Base-by-base conservation (phyloP, 1,139 yeast species). In the Lodderomyces beijingensis region DNA sequence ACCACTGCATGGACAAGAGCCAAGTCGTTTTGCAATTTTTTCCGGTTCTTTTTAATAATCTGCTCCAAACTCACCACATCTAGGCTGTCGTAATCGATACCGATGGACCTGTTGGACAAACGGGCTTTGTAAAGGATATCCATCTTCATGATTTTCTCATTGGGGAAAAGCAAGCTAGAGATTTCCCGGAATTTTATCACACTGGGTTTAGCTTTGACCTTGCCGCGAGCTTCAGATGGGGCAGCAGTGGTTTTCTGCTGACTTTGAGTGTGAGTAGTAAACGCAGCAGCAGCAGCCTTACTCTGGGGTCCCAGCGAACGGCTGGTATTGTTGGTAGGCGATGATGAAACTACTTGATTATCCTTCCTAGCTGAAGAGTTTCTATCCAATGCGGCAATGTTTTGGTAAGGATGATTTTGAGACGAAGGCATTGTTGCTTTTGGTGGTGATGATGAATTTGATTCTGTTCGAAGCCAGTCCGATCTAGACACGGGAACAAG, bases 1-100 rank as follows among this genome's bases (percentile, higher is more conserved):
- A 77, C 65, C 16, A 75, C 77, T 9, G 75, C 60, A 1, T 70
- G 55, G 18, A 65, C 70, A 3, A 70, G 63, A 26, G 51, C 56
- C 27, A 67, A 45, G 31, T 59, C 52, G 26, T 57, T 46, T 13
- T 55, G 55, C 33, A 77, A 56, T 2, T 44, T 52, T 16, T 52
- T 39, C 37, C 55, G 62, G 45, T 66, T 62, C 29, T 51, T 59
- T 2, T 50, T 55, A 27, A 76, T 77, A 35, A 71, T 65, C 26
- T 52, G 47, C 38, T 68, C 72, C 28, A 68, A 64, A 3, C 51
- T 43, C 3, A 47, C 43, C 41, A 65, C 72, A 39, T 64, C 65
- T 24, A 68, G 45, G 8, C 49, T 53, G 14, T 53, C 55, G 4
- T 39, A 37, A 1, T 46, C 39, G 2, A 49, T 42, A 11, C 49